Evolutionary conservation across 1,139 yeast genomes (phyloP).

Genomic region (Suhomyces panamericanus): DNA sequence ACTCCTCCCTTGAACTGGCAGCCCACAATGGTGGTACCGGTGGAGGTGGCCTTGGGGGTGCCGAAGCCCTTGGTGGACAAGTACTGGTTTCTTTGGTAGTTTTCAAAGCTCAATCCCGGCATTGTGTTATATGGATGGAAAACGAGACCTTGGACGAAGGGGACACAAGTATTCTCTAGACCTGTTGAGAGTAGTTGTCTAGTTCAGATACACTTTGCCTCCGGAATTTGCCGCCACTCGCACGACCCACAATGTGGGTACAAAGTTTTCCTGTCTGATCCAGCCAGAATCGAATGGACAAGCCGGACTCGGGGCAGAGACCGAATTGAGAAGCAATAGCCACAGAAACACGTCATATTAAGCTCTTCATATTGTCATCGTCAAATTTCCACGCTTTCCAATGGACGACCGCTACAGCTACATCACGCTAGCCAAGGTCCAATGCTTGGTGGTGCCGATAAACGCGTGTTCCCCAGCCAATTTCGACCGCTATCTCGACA

Average conservation of each 20-base stretch:
- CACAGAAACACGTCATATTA: no score
- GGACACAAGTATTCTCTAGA: neutral
- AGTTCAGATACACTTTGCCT: conserved; percentile 15
- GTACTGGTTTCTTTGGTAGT: conserved; percentile 81
- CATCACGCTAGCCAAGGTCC: conserved; percentile 62
- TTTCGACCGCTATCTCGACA: conserved; percentile 48
- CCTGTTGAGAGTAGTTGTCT: neutral
- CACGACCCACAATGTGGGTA: conserved; percentile 11
- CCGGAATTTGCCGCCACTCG: conserved; percentile 8
- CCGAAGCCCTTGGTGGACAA: conserved; percentile 72
- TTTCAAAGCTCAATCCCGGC: conserved; percentile 93
- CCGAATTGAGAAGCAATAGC: neutral
- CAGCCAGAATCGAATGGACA: neutral
- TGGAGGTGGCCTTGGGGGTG: conserved; percentile 86
- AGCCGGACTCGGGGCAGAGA: neutral
- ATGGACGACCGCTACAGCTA: conserved; percentile 23
- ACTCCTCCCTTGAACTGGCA: conserved; percentile 91
- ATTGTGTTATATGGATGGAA: conserved; percentile 32
- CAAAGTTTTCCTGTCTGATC: neutral
- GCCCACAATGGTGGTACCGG: conserved; percentile 98
- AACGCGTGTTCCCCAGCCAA: conserved; percentile 50
- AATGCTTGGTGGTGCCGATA: conserved; percentile 70
- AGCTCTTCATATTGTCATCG: no score
- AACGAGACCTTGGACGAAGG: neutral
- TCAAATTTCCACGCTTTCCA: neutral